Evolutionary conservation across 1,284 basidiomycete species (phyloP).

Genomic region (Spongiforma sp.): DNA sequence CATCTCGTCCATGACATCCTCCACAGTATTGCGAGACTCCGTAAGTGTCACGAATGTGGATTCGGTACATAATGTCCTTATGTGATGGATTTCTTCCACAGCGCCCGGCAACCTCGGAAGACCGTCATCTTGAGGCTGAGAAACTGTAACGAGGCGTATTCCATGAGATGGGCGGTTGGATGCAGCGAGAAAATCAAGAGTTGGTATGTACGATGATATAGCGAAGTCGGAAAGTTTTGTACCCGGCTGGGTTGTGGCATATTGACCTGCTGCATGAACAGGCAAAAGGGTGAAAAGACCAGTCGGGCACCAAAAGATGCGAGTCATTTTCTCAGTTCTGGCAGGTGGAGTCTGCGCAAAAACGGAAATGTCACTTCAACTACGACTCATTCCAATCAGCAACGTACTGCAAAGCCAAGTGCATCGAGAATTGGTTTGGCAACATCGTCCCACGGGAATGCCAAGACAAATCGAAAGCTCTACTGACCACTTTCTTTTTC

Average conservation of each 20-base stretch:
- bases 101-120: background rate
- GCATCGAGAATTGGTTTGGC: background rate
- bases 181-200: background rate
- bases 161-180: no score
- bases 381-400: background rate
- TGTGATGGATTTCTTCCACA: background rate
- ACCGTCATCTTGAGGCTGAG: background rate
- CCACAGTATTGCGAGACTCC: background rate
- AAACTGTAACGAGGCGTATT: background rate
- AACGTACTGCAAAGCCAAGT: background rate
- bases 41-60: background rate
- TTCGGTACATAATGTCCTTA: background rate
- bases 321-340: background rate
- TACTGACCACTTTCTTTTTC: no score
- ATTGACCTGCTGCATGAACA: background rate
- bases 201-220: background rate
- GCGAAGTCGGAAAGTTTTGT: background rate
- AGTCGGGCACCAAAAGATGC: background rate
- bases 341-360: background rate
- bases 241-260: no score
- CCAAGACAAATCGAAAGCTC: background rate
- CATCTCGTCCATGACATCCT: background rate
- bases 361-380: background rate
- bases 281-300: background rate
- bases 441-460: background rate